Evolutionary conservation across 345 rosid genomes (phyloP).

Genomic region (Euphorbia lathyris): DNA sequence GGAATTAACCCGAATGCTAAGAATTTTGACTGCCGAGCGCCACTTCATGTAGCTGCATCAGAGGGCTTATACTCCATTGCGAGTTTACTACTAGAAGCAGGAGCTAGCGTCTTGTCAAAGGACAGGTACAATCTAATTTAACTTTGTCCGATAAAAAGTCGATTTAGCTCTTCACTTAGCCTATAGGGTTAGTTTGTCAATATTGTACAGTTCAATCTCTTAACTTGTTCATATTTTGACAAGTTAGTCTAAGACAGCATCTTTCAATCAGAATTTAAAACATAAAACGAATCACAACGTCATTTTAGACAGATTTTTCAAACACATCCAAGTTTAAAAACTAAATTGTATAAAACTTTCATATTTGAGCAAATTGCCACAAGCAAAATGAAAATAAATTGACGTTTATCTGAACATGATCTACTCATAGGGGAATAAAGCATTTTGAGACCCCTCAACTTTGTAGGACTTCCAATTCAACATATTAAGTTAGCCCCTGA

Average conservation of each 20-base stretch:
- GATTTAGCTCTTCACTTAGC: background rate
- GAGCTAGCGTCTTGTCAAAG: conserved; percentile 64
- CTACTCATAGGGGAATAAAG: too few species aligned
- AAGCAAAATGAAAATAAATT: too few species aligned
- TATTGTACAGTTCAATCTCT: too few species aligned
- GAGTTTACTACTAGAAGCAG: conserved; percentile 52
- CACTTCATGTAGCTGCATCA: conserved; percentile 81
- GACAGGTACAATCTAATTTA: conserved; percentile 48
- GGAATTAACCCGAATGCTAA: conserved; percentile 70
- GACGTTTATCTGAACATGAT: too few species aligned
- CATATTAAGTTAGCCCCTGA: too few species aligned
- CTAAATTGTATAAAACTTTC: too few species aligned
- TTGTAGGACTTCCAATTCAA: too few species aligned
- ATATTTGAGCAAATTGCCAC: too few species aligned
- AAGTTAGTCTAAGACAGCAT: background rate
- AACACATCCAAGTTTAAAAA: too few species aligned
- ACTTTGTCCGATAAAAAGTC: background rate
- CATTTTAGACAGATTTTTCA: too few species aligned
- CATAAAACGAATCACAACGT: too few species aligned
- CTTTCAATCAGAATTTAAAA: background rate
- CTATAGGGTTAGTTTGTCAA: background rate
- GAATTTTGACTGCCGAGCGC: conserved; percentile 69
- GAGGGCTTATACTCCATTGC: conserved; percentile 52
- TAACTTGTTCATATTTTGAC: background rate
- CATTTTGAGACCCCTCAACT: too few species aligned